Percentiles rank a stretch among this genome's conserved stretches.
These are phyloP conservation scores for Pterocarpus macrocarpus DNA, from an alignment of 306 rosid genomes.

Conservation along the genomic window DNA sequence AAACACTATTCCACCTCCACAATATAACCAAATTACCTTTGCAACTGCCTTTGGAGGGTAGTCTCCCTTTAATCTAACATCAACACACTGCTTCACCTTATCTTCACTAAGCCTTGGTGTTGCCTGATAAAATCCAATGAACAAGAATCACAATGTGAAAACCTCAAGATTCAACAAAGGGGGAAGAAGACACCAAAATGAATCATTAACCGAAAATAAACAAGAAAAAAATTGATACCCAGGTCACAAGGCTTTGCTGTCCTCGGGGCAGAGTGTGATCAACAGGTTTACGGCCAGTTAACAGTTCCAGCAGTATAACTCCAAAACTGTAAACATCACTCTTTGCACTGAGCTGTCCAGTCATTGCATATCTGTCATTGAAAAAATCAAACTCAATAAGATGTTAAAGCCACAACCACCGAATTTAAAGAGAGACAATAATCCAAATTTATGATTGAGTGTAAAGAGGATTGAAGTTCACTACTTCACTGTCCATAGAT, in stretches of 20 bases:
- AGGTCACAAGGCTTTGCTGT: conserved; percentile 92
- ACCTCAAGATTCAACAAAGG: conserved; percentile 15
- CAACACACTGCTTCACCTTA: conserved; percentile 86
- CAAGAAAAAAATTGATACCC: conserved; percentile 60
- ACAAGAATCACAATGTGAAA: conserved; percentile 43
- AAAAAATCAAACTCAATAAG: conserved; percentile 29
- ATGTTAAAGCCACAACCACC: conserved; percentile 11
- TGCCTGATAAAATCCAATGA: conserved; percentile 62
- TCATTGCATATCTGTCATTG: conserved; percentile 81
- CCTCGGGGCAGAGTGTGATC: conserved; percentile 88
- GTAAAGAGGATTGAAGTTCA: conserved; percentile 28
- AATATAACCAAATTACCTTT: conserved; percentile 61
- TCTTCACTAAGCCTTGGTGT: conserved; percentile 87
- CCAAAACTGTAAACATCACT: conserved; percentile 92
- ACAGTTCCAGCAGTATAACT: conserved; percentile 76
- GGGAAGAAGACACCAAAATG: background rate
- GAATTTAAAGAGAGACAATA: conserved; percentile 15
- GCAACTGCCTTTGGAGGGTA: conserved; percentile 85
- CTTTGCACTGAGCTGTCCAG: conserved; percentile 74
- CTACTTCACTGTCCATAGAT: conserved; percentile 11
- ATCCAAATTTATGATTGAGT: conserved; percentile 2
- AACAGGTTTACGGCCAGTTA: conserved; percentile 86
- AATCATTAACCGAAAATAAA: conserved; percentile 34
- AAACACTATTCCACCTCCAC: background rate
- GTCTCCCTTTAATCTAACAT: conserved; percentile 69